Evolutionary conservation across 768 basidiomycete species (phyloP), one percentile per base, ranked within the genome.

Genomic region (Hebeloma cylindrosporum): DNA sequence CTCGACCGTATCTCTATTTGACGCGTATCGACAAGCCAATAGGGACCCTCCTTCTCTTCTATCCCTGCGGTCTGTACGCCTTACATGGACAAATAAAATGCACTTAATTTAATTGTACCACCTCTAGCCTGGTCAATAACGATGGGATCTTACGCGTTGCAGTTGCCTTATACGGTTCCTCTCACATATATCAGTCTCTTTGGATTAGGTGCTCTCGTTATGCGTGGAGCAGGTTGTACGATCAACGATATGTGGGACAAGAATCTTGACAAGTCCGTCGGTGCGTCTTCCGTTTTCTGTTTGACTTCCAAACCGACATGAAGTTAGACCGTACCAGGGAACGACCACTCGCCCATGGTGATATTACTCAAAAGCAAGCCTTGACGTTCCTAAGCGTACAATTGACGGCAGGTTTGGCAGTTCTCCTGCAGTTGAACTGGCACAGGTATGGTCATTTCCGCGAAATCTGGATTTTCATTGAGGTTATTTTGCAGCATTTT

Each of bases 211-310:
- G 93, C 96, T 0, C 54, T 96, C 32, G 77, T 98, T 39, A 99
- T 99, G 96, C 83, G 96, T 14, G 92, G 95, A 4, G 96, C 96
- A 16, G 96, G 96, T 3, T 99, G 96, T 66, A 97, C 92, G 2
- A 95, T 99, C 56, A 99, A 99, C 63, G 96, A 99, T 61, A 83
- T 99, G 83, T 98, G 96, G 95, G 96, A 99, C 66, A 77, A 75
- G 51, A 82, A 90, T 49, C 79, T 96, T 33, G 96, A 99, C 73
- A 83, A 82, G 60, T 83, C 85, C 28, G 96, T 98, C 37, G 93
- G 94, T 93, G 59, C 53, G 75, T 57, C 47, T 35, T 23, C 42
- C 36, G 22, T 17, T 34, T 32, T 9, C 8, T 28, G 3, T 23
- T 27, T 9, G 31, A 20, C 21, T 10, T 26, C 34, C 21, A 17